Evolutionary conservation across 176 grass and related monocot genomes (phyloP).

Genomic region (Cenchrus americanus): DNA sequence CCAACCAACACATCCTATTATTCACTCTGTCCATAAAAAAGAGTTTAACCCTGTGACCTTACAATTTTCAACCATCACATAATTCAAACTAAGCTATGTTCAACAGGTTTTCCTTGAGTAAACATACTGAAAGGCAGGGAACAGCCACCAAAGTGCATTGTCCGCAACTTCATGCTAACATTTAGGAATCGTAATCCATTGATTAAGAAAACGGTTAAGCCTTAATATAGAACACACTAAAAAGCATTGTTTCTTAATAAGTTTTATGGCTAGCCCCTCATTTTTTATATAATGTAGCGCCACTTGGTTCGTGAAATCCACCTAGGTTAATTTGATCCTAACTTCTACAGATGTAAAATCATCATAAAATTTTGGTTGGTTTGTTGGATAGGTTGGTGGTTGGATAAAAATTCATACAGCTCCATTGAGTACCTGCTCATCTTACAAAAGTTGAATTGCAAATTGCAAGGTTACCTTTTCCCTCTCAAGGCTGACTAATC

Average conservation of each 20-base stretch:
- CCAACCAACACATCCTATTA: neutral
- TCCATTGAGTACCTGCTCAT: neutral
- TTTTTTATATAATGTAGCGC: neutral
- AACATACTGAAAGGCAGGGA: neutral
- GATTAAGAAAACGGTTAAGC: neutral
- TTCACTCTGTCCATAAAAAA: neutral
- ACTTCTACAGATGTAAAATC: neutral
- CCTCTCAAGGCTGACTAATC: constrained; percentile 95
- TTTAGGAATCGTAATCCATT: neutral
- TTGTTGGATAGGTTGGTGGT: neutral
- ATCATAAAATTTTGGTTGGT: neutral
- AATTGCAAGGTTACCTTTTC: constrained; percentile 72
- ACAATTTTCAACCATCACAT: too few species aligned
- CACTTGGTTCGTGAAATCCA: constrained; percentile 5
- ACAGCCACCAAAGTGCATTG: neutral
- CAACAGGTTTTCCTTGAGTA: neutral
- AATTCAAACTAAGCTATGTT: too few species aligned
- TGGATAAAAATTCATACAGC: neutral
- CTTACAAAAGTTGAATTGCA: neutral
- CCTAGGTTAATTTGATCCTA: neutral
- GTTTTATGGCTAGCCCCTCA: neutral
- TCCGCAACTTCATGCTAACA: neutral
- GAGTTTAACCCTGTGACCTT: too few species aligned
- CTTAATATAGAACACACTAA: neutral
- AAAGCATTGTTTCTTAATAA: neutral